Conservation (phyloP, 2,329 filamentous ascomycete species). For the Calonectria multiphialidica region DNA sequence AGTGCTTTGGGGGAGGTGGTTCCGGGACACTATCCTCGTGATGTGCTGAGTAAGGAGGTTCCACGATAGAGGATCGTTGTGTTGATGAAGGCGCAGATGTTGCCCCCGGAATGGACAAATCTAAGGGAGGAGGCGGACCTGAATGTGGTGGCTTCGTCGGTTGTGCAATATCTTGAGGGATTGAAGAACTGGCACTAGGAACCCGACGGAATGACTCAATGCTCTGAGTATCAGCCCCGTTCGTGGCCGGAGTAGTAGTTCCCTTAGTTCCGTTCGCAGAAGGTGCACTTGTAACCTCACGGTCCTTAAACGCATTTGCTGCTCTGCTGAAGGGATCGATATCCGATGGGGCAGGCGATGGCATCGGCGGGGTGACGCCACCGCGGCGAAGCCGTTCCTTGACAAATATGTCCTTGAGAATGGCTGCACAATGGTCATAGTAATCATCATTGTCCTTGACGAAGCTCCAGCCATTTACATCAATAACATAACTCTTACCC, state of each 20-base stretch:
- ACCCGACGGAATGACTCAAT: constrained; percentile 38
- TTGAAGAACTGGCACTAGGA: constrained; percentile 46
- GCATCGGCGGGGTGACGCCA: constrained; percentile 68
- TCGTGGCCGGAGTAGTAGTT: constrained; percentile 38
- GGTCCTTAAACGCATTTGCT: constrained; percentile 52
- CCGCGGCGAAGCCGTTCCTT: constrained; percentile 78
- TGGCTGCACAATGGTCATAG: constrained; percentile 90
- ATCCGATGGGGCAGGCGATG: constrained; percentile 61
- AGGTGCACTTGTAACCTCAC: constrained; percentile 46
- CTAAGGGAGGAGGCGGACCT: constrained; percentile 49
- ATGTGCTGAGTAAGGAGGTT: constrained; percentile 44
- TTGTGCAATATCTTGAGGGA: constrained; percentile 45
- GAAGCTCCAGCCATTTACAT: constrained; percentile 99
- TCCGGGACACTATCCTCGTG: constrained; percentile 59
- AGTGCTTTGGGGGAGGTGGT: constrained; percentile 84
- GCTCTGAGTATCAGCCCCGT: constrained; percentile 40
- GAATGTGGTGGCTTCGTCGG: constrained; percentile 52
- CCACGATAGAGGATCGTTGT: constrained; percentile 50
- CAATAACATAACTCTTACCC: constrained; percentile 95
- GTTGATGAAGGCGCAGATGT: constrained; percentile 46
- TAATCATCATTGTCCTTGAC: constrained; percentile 99
- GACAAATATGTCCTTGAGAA: constrained; percentile 89
- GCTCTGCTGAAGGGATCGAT: constrained; percentile 54
- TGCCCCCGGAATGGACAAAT: constrained; percentile 42
- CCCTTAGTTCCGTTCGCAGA: constrained; percentile 42